A percentile compares a stretch with the other conserved stretches of the same genome.
Conservation (phyloP, 2,329 filamentous ascomycete genomes). For the Leptographium radiaticola region DNA sequence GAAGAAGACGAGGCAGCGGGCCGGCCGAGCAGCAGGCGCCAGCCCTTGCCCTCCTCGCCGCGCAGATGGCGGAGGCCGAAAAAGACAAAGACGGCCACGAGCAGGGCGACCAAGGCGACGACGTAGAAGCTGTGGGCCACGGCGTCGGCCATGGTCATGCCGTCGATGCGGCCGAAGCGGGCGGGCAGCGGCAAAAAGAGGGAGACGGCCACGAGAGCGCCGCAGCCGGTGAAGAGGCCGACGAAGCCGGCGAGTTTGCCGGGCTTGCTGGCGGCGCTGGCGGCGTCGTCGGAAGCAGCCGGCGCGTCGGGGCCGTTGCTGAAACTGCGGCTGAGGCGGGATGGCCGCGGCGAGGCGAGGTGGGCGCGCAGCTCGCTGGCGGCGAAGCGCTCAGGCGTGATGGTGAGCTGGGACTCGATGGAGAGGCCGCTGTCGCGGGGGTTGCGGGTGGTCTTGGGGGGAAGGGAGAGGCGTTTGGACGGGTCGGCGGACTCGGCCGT, state of each 20-base stretch:
- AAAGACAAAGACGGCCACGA: slow-evolving; percentile 63
- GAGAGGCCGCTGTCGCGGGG: slow-evolving; percentile 50
- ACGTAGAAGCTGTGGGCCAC: slow-evolving; percentile 80
- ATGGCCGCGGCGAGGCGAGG: slow-evolving; percentile 9
- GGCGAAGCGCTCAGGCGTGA: slow-evolving; percentile 51
- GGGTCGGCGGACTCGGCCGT: slow-evolving; percentile 33
- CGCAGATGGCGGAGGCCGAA: slow-evolving; percentile 56
- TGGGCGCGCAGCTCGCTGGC: slow-evolving; percentile 8
- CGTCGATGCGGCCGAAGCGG: slow-evolving; percentile 56
- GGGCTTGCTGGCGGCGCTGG: slow-evolving; percentile 28
- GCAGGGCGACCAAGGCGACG: slow-evolving; percentile 58
- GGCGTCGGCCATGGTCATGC: slow-evolving; percentile 59
- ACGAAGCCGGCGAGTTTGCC: slow-evolving; percentile 71
- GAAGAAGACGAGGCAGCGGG: slow-evolving; percentile 3
- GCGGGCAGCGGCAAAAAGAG: slow-evolving; percentile 82
- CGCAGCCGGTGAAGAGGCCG: slow-evolving; percentile 83
- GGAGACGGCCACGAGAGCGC: slow-evolving; percentile 69
- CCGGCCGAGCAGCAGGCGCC: slow-evolving; percentile 41
- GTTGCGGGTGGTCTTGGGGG: slow-evolving; percentile 23
- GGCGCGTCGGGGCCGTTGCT: slow-evolving; percentile 12
- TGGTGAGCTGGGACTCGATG: slow-evolving; percentile 61
- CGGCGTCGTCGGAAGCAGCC: slow-evolving; percentile 8
- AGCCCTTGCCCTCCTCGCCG: slow-evolving; percentile 69
- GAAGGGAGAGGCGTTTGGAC: slow-evolving; percentile 11
- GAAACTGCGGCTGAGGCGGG: background rate